Evolutionary conservation across 192 early-diverging fungal species (phyloP), one percentile per base, ranked within the genome.

Genomic region (Rhizoclosmatium sp.): DNA sequence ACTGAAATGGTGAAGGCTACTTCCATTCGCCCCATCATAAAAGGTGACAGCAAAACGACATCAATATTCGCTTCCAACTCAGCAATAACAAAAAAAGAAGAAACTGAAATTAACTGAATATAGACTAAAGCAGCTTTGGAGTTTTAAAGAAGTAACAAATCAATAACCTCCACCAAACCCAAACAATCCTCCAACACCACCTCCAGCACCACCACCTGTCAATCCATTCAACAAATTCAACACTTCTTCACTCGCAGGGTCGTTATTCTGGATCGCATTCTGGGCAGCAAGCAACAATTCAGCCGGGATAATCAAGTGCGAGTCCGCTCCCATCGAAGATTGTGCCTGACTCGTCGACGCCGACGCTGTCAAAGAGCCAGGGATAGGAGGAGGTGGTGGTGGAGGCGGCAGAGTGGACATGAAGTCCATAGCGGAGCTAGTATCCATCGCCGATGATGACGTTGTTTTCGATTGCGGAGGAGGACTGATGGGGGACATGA

Each of bases 281-380:
- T 76, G 75, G n/a, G 75, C 75, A 4, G 75, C 75, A 76, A 49
- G 41, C 40, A 76, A 44, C 12, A 76, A 40, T 56, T 76, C 75
- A 23, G 75, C 16, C 9, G 75, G 75, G 31, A 31, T 31, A 76
- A 76, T 76, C 46, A 48, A 14, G 47, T 65, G 21, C 9, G 70
- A 16, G 16, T 51, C 42, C 9, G 39, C 48, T 39, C 46, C 47
- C 68, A 39, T n/a, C 7, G 19, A 7, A 69, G 14, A 16, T 39
- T 9, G 2, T 69, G 12, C 39, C 48, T 21, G 23, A 31, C 12
- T 14, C 10, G 67, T 41, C 0, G 67, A 14, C 10, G 67, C 21
- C 5, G 67, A 31, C 12, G 67, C 67, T 12, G 67, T 47, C 10
- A 7, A 16, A 46, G 5, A 31, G 23, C 41, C 69, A 39, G 69